Conservation (phyloP, 306 rosid genomes). For the Acacia confusa region DNA sequence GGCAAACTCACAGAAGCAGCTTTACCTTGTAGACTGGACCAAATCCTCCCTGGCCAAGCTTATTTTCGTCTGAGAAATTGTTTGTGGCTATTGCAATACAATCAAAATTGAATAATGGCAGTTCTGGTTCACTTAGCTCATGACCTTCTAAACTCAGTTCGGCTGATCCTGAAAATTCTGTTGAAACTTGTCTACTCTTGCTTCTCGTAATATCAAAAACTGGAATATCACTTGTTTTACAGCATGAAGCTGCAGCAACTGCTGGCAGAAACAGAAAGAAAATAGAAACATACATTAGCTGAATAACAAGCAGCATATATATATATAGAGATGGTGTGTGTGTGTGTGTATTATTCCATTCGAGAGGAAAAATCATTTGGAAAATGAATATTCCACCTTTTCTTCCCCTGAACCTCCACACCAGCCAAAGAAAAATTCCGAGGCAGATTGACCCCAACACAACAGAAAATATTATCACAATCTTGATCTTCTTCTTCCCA, state of each 20-base stretch:
- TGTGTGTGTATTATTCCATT: not conserved
- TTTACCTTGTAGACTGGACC: constrained; percentile 69
- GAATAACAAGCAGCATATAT: not conserved
- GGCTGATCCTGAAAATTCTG: constrained; percentile 57
- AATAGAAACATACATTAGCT: not conserved
- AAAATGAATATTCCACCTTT: constrained; percentile 43
- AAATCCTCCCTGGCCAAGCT: constrained; percentile 80
- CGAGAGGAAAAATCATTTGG: not conserved
- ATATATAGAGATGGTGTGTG: not conserved
- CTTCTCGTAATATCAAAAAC: constrained; percentile 7
- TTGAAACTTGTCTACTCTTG: constrained; percentile 51
- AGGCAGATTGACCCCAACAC: constrained; percentile 42
- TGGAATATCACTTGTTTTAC: constrained; percentile 29
- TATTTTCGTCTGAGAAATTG: constrained; percentile 60
- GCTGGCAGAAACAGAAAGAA: constrained; percentile 33
- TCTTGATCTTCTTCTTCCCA: constrained; percentile 32
- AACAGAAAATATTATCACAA: constrained; percentile 33
- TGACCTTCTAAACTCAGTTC: constrained; percentile 46
- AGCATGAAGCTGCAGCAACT: constrained; percentile 33
- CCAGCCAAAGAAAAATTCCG: constrained; percentile 36
- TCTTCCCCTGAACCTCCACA: constrained; percentile 58
- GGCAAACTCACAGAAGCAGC: not conserved
- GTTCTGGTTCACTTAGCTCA: constrained; percentile 48
- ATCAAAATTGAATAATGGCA: constrained; percentile 56
- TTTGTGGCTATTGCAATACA: constrained; percentile 53